Conservation (phyloP, 805 yeast species). For the Kurtzmaniella cleridarum region DNA sequence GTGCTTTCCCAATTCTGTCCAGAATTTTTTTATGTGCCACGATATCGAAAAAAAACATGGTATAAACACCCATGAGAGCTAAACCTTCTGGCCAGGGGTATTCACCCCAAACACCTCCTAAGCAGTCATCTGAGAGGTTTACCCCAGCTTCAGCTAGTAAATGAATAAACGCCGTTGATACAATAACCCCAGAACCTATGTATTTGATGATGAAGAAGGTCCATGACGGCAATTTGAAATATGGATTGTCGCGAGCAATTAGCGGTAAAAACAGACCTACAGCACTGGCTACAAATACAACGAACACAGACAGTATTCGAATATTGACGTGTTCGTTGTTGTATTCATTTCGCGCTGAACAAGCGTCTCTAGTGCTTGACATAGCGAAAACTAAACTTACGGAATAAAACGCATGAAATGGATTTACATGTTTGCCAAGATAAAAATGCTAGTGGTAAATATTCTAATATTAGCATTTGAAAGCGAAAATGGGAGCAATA, state of each 20-base stretch:
- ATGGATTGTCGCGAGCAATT: conserved; percentile 15
- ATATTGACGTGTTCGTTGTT: conserved; percentile 21
- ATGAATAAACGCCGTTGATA: conserved; percentile 33
- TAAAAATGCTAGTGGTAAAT: not conserved
- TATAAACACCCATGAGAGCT: conserved; percentile 25
- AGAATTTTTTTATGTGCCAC: conserved; percentile 15
- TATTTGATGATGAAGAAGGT: conserved; percentile 23
- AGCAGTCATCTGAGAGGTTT: conserved; percentile 21
- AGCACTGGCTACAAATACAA: conserved; percentile 22
- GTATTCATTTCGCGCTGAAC: conserved; percentile 12
- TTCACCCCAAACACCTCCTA: conserved; percentile 19
- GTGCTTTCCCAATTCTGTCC: not conserved
- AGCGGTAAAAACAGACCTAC: conserved; percentile 28
- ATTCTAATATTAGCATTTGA: too few relatives aligned
- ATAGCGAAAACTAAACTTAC: too few relatives aligned
- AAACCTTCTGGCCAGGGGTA: conserved; percentile 30
- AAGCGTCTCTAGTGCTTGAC: conserved; percentile 6
- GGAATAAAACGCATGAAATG: not conserved
- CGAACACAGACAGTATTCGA: conserved; percentile 26
- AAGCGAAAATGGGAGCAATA: too few relatives aligned
- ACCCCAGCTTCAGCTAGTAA: conserved; percentile 25
- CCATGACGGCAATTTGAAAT: conserved; percentile 19
- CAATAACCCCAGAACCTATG: conserved; percentile 32
- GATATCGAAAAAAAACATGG: conserved; percentile 26
- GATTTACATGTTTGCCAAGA: not conserved